Evolutionary conservation across 495 filamentous ascomycete genomes (phyloP), one percentile per base, ranked within the genome.

Genomic region (Elasticomyces elasticus): DNA sequence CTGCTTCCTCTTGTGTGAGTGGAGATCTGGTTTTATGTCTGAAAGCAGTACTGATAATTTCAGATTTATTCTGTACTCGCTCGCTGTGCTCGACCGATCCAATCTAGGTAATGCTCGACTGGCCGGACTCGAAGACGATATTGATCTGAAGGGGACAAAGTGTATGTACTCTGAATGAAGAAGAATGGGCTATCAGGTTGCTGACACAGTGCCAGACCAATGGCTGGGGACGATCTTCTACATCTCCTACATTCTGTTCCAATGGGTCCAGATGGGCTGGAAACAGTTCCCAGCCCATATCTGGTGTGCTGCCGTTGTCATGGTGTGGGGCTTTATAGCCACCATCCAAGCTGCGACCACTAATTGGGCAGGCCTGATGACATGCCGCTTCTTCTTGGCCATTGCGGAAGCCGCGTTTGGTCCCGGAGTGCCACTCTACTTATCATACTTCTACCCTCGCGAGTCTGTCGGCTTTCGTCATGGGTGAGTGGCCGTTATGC

Each of bases 381-480:
- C 55, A 12, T 66, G 63, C 33, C 60, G 65, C 1, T 49, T 60
- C 28, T 61, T 62, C 38, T 52, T 67, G 2, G 61, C 55, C 19
- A 56, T 64, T 19, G 46, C 52, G 37, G 86, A 90, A 64, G 79
- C 79, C 10, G 84, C 75, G 12, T 71, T 51, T 55, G 67, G 50
- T 13, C 67, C 66, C 1, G 69, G 67, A 19, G 62, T 71, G 0
- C 67, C 69, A 5, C 35, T 71, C 0, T 73, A 89, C 0, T 73
- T 94, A 0, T 84, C 80, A 0, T 91, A 90, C 69, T 94, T 94
- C 72, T 95, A 94, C 61, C 78, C 82, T 25, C 75, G 89, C 5
- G 76, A 82, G 42, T 87, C 91, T 62, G 66, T 94, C 0, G 89
- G 87, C 17, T 67, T 94, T 23, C 78, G 89, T 1, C 80, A 78